Percentiles rank a stretch among this genome's conserved stretches.
These are phyloP conservation scores for Davidsoniella neocaledoniae DNA, from an alignment of 2,329 filamentous ascomycete genomes.

Conservation along the genomic window DNA sequence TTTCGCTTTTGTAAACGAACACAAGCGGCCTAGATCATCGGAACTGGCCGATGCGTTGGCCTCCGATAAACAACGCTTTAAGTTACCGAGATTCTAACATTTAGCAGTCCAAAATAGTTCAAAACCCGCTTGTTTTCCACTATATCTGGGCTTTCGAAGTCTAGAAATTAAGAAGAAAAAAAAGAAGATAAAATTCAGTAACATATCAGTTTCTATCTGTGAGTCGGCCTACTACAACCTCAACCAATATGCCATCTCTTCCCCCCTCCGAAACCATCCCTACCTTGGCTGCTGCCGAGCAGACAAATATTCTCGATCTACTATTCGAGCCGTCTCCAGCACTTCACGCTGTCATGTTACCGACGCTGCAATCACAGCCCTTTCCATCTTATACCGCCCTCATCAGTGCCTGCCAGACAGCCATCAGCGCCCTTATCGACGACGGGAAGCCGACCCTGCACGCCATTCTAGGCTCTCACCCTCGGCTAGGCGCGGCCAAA, in stretches of 20 bases:
- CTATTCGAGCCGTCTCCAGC: slow-evolving; percentile 71
- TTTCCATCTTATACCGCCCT: slow-evolving; percentile 55
- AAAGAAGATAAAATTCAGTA: not conserved
- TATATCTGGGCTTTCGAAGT: too few species aligned
- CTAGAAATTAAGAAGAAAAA: not conserved
- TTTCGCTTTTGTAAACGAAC: too few species aligned
- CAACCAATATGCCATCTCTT: slow-evolving; percentile 20
- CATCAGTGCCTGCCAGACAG: slow-evolving; percentile 46
- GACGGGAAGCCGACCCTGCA: slow-evolving; percentile 36
- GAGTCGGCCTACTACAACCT: not conserved
- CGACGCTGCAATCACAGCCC: slow-evolving; percentile 36
- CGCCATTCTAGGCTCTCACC: slow-evolving; percentile 63
- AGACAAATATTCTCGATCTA: slow-evolving; percentile 48
- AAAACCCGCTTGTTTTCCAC: too few species aligned
- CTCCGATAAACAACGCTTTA: too few species aligned
- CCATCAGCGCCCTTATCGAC: slow-evolving; percentile 42
- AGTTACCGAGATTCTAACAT: too few species aligned
- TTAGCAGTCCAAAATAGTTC: too few species aligned
- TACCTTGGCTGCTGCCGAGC: slow-evolving; percentile 34
- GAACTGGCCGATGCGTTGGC: too few species aligned
- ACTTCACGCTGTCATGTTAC: slow-evolving; percentile 55
- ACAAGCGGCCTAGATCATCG: too few species aligned
- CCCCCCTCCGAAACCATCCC: slow-evolving; percentile 41
- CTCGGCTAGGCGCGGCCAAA: slow-evolving; percentile 64
- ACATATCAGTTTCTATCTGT: not conserved